These are phyloP conservation scores for Vickermania ingenoplastis DNA, from an alignment of 208 protist genomes.

Conservation along the genomic window DNA sequence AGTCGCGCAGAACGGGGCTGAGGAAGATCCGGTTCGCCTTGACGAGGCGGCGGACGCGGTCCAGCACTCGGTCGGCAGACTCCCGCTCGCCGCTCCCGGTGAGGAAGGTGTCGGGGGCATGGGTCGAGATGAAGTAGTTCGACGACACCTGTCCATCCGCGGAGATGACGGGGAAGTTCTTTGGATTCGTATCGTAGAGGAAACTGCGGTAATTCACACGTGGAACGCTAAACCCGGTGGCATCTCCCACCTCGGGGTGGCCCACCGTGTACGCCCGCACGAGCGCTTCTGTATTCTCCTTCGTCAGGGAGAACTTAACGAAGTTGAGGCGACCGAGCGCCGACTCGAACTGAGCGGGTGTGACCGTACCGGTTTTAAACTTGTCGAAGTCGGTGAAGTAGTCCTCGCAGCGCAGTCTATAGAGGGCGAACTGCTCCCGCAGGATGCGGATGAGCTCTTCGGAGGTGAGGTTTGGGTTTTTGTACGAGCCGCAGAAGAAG, in stretches of 20 bases:
- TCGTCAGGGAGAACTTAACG: slow-evolving; percentile 62
- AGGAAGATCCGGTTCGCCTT: slow-evolving; percentile 69
- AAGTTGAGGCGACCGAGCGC: slow-evolving; percentile 70
- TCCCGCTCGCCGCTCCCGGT: slow-evolving; percentile 15
- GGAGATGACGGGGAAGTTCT: slow-evolving; percentile 11
- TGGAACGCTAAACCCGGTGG: slow-evolving; percentile 13
- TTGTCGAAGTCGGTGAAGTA: slow-evolving; percentile 76
- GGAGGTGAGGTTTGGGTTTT: slow-evolving; percentile 27
- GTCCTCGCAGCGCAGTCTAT: slow-evolving; percentile 74
- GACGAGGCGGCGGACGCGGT: slow-evolving; percentile 43
- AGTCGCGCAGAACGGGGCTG: slow-evolving; percentile 79
- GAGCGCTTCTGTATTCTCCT: slow-evolving; percentile 49
- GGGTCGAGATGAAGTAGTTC: slow-evolving; percentile 52
- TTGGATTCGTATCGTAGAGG: slow-evolving; percentile 53
- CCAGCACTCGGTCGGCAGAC: slow-evolving; percentile 26
- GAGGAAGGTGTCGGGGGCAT: slow-evolving; percentile 43
- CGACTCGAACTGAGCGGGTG: slow-evolving; percentile 65
- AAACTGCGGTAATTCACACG: slow-evolving; percentile 70
- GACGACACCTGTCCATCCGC: slow-evolving; percentile 3
- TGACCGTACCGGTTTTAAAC: slow-evolving; percentile 69
- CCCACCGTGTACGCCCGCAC: slow-evolving; percentile 42
- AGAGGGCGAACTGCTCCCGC: slow-evolving; percentile 54
- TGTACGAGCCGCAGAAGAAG: slow-evolving; percentile 13
- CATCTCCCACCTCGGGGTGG: slow-evolving; percentile 6
- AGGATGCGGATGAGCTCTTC: slow-evolving; percentile 47